Base-by-base conservation (phyloP, 1,284 basidiomycete species). In the Apiotrichum akiyoshidainum region DNA sequence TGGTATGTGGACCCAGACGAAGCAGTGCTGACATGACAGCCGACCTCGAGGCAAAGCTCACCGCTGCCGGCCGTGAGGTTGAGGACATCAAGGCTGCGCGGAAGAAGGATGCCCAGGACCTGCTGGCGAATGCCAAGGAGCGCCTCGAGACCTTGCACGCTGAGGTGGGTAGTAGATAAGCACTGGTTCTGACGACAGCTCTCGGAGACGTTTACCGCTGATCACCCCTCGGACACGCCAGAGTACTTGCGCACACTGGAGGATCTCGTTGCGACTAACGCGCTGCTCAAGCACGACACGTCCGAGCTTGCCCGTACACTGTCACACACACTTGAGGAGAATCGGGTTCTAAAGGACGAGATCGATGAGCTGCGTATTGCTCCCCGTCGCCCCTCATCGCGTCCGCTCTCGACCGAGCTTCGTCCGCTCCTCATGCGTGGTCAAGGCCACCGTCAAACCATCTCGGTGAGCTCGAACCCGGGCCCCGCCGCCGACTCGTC, bases 221-320 rank as follows among this genome's bases (percentile, higher is more conserved):
- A 70, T 0, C 60, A 63, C 5, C 73, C 74, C 2, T 54, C 68
- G 13, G 73, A 74, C 26, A 65, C 64, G 45, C 74, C 76, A 2
- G 75, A 79, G 60, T 74, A 77, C 46, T 73, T 76, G 37, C 81
- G 83, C 58, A 84, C 91, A 8, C 79, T 94, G 10, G 89, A 92
- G 71, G 85, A 87, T 14, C 80, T 94, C 16, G 89, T 92, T 11
- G 84, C 86, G 34, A 87, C 90, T 69, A 93, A 92, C 68, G 88
- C 92, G 65, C 81, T 82, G 33, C 77, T 93, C 58, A 89, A 90
- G 74, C 85, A 84, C 35, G 89, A 92, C 68, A 89, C 89, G 58
- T 82, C 83, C 5, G 90, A 94, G 70, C 77, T 94, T 41, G 86
- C 88, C 59, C 83, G 82, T 55, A 76, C 91, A 16, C 80, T 94